Percentiles rank a stretch among this genome's conserved stretches.
These are phyloP conservation scores for Pleurotus djamor DNA, from an alignment of 768 basidiomycete species.

Conservation along the genomic window DNA sequence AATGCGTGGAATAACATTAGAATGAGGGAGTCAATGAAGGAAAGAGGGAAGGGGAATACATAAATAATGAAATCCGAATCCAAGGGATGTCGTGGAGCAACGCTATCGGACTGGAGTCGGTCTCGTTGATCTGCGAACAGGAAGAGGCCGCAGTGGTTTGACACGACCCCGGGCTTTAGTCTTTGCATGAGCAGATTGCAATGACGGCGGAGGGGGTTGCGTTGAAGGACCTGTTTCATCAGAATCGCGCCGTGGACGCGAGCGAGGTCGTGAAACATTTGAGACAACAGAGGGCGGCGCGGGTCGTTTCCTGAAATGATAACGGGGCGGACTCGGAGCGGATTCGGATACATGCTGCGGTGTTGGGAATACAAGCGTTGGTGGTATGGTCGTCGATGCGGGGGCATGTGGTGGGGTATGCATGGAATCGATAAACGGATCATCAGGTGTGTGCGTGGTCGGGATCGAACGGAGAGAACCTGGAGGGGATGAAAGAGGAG, in stretches of 20 bases:
- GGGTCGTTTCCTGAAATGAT: slow-evolving; percentile 30
- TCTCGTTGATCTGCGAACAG: slow-evolving; percentile 12
- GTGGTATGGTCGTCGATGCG: slow-evolving; percentile 10
- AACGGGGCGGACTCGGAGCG: slow-evolving; percentile 19
- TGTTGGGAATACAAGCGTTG: slow-evolving; percentile 9
- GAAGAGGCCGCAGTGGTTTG: slow-evolving; percentile 14
- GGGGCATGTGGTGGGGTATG: neutral
- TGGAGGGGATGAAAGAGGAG: slow-evolving; percentile 13
- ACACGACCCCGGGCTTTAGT: slow-evolving; percentile 13
- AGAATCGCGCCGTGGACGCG: slow-evolving; percentile 12
- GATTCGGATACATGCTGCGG: neutral
- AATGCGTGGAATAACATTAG: neutral
- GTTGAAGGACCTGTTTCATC: slow-evolving; percentile 8
- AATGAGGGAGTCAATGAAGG: neutral
- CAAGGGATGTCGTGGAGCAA: neutral
- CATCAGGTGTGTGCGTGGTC: neutral
- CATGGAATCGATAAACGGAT: neutral
- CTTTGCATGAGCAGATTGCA: slow-evolving; percentile 19
- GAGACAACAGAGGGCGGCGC: slow-evolving; percentile 15
- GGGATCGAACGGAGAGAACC: slow-evolving; percentile 9
- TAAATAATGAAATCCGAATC: neutral
- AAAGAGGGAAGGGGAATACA: neutral
- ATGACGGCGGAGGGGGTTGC: slow-evolving; percentile 12
- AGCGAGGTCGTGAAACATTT: slow-evolving; percentile 14
- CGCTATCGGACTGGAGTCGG: slow-evolving; percentile 2